These are phyloP conservation scores for Naganishia randhawae DNA, from an alignment of 768 basidiomycete species.

Conservation along the genomic window DNA sequence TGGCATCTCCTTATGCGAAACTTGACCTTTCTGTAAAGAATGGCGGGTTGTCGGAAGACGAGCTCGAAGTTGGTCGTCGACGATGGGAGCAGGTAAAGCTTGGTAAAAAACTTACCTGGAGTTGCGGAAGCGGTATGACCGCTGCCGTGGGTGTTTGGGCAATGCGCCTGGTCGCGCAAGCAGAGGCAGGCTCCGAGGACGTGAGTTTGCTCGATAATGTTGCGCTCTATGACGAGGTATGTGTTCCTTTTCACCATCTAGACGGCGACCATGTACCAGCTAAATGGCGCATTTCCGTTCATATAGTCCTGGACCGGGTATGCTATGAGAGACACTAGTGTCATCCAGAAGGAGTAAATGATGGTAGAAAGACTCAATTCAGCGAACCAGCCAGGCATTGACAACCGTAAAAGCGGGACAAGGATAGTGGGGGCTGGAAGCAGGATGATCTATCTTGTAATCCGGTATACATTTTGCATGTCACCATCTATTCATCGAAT, in stretches of 20 bases:
- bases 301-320: constrained; percentile 92
- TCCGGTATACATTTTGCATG: too few relatives aligned
- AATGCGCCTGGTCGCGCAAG: constrained; percentile 60
- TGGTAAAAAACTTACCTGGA: constrained; percentile 65
- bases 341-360: constrained; percentile 58
- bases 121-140: constrained; percentile 98
- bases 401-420: too few relatives aligned
- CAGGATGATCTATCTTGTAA: too few relatives aligned
- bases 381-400: too few relatives aligned
- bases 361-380: background rate
- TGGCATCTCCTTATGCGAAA: constrained; percentile 54
- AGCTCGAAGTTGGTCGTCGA: constrained; percentile 47
- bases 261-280: background rate
- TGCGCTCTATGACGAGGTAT: constrained; percentile 89
- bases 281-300: background rate
- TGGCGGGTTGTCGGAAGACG: constrained; percentile 14
- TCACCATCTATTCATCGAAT: too few relatives aligned
- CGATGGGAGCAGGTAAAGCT: constrained; percentile 57
- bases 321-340: constrained; percentile 69
- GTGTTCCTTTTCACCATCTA: constrained; percentile 33
- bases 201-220: constrained; percentile 48
- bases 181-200: constrained; percentile 43
- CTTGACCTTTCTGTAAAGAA: background rate
- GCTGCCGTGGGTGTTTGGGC: constrained; percentile 90
- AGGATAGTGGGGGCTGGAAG: too few relatives aligned